Percentiles rank a stretch among this genome's conserved stretches.
Conservation (phyloP, 345 rosid genomes). For the Gynandropsis gynandra region DNA sequence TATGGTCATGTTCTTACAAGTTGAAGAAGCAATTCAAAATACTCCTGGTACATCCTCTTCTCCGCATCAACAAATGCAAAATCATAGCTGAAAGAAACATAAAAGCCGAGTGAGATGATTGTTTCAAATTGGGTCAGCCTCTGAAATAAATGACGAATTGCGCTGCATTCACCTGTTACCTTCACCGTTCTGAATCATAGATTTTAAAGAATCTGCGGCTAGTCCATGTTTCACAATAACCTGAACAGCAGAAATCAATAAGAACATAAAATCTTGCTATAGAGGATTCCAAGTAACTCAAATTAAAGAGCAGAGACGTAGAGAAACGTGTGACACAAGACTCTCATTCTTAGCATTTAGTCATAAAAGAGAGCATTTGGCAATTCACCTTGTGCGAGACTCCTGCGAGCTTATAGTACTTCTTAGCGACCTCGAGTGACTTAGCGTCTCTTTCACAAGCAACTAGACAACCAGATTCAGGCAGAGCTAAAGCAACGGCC, state of each 20-base stretch:
- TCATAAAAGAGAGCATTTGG: not conserved
- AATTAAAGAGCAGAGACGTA: not conserved
- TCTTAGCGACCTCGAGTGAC: constrained; percentile 67
- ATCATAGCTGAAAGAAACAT: constrained; percentile 56
- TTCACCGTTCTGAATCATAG: constrained; percentile 69
- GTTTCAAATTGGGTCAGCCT: constrained; percentile 2
- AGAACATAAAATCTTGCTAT: too few relatives aligned
- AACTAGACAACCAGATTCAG: constrained; percentile 72
- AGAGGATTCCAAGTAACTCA: too few relatives aligned
- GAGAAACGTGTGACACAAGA: not conserved
- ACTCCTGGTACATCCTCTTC: constrained; percentile 86
- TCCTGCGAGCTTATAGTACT: constrained; percentile 70
- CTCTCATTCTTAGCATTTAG: not conserved
- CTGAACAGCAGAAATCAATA: constrained; percentile 40
- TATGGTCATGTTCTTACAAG: constrained; percentile 42
- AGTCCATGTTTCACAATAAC: constrained; percentile 61
- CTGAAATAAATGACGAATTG: constrained; percentile 2
- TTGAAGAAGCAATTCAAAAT: constrained; percentile 72
- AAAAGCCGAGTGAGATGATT: constrained; percentile 2
- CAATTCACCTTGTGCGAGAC: constrained; percentile 64
- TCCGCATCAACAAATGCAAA: constrained; percentile 97
- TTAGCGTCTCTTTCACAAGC: constrained; percentile 83
- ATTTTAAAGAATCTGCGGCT: constrained; percentile 57
- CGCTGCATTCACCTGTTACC: constrained; percentile 47
- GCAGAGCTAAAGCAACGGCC: constrained; percentile 77